Evolutionary conservation across 495 filamentous ascomycete genomes (phyloP), one percentile per base, ranked within the genome.

Genomic region (Diplogelasinospora grovesii): DNA sequence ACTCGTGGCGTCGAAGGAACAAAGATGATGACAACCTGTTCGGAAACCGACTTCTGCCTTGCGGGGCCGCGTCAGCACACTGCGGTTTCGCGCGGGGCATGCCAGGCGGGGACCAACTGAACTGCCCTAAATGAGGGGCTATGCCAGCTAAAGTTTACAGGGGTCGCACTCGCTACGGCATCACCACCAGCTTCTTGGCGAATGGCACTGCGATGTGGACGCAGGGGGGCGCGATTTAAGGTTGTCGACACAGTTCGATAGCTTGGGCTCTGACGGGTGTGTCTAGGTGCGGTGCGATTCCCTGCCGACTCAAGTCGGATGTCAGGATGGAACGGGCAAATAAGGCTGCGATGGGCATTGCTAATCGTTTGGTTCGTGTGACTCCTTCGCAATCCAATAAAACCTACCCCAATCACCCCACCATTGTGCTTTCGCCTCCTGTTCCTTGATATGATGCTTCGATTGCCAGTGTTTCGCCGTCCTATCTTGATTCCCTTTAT

Each of bases 11-110:
- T n/a, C n/a, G n/a, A n/a, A n/a, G n/a, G n/a, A n/a, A n/a, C n/a
- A n/a, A n/a, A n/a, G n/a, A n/a, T n/a, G n/a, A 13, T 35, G 27
- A 19, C 28, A 21, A 32, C 19, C 13, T 20, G 22, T 14, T 16
- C 10, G 15, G 13, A 28, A 24, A 2, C 16, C n/a, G 14, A 21
- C 5, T 38, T 36, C 24, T 47, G 43, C 39, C 49, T 45, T 35
- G 42, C 28, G 33, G 39, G 49, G 55, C 52, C 55, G 55, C 55
- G 55, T 59, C 38, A 59, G 52, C 55, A 15, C 5, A 15, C 21
- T 29, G 49, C 29, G 14, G 27, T 46, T 23, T 46, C 48, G 52
- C 44, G 49, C 40, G 41, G 37, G 38, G 49, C 36, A 38, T 25
- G 26, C 21, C 34, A 34, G 29, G 47, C 42, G 47, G 45, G 45